A percentile compares a stretch with the other conserved stretches of the same genome.
phyloP scores from a whole-genome alignment of 495 filamentous ascomycete genomes.

The Xylaria palmicola region DNA sequence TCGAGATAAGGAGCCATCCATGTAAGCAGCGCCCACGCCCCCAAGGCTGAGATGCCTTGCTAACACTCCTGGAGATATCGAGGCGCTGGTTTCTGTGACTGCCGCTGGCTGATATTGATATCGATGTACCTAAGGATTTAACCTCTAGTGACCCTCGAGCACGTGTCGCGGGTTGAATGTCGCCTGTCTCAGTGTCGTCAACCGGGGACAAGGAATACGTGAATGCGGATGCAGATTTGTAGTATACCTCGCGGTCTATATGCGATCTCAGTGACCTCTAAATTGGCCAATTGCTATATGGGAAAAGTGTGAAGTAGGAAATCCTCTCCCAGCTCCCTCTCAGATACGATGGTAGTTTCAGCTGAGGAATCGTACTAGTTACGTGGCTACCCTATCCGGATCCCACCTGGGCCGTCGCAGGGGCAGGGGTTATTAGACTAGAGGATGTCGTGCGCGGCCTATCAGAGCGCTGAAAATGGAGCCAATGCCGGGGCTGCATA shows the following conservation, averaged over 20 bases:
- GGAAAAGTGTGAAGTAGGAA: not conserved
- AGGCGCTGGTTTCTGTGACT: not conserved
- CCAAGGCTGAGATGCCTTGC: not conserved
- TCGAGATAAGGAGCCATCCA: not conserved
- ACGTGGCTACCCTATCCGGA: conserved; percentile 7
- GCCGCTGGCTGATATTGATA: not conserved
- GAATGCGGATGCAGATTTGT: not conserved
- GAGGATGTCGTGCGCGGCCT: not conserved
- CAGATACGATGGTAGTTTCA: not conserved
- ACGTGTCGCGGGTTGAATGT: not conserved
- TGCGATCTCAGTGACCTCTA: not conserved
- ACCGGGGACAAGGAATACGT: not conserved
- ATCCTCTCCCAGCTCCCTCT: not conserved
- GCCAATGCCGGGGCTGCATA: not conserved
- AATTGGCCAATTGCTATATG: not conserved
- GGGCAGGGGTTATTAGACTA: not conserved
- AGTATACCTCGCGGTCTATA: not conserved
- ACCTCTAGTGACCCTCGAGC: not conserved
- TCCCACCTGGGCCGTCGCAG: too few species aligned
- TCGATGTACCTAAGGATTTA: too few species aligned
- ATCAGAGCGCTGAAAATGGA: not conserved
- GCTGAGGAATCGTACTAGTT: not conserved
- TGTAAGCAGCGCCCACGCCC: not conserved
- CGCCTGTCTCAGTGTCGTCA: not conserved
- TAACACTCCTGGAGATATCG: not conserved